phyloP scores from a whole-genome alignment of 2,329 filamentous ascomycete species.

The Sclerotinia trifoliorum region DNA sequence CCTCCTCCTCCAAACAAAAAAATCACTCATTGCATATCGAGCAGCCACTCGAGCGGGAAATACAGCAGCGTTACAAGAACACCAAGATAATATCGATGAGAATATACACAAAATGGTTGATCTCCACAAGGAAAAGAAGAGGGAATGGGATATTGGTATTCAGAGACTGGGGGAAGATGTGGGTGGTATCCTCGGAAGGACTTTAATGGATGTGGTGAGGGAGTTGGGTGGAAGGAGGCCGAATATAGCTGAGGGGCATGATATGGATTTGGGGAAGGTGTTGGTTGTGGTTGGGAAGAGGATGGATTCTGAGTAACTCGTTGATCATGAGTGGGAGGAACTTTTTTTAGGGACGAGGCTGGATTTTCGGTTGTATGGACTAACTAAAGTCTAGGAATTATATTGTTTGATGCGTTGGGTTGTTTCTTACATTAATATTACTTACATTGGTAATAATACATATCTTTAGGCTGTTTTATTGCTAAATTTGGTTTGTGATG shows the following conservation, averaged over 20 bases:
- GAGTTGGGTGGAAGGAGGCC: neutral
- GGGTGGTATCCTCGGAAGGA: neutral
- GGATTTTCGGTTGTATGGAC: neutral
- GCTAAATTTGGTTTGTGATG: neutral
- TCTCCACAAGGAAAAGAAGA: neutral
- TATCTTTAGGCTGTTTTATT: neutral
- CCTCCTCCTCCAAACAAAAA: neutral
- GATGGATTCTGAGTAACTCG: neutral
- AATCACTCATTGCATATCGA: neutral
- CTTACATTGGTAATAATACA: neutral
- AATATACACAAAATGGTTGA: neutral
- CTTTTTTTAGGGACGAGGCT: too few species aligned
- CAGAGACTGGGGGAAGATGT: neutral
- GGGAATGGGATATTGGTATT: neutral
- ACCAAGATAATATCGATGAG: neutral
- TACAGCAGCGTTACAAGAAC: neutral
- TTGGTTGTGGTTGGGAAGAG: neutral
- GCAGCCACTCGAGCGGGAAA: neutral
- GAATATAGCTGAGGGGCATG: too few species aligned
- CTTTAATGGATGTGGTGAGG: neutral
- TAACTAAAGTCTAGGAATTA: too few species aligned
- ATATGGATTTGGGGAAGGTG: constrained; percentile 1
- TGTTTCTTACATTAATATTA: too few species aligned
- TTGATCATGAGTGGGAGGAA: too few species aligned
- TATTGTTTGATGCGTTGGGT: neutral